These are phyloP conservation scores for Albizia julibrissin DNA, from an alignment of 306 rosid genomes.

Conservation along the genomic window DNA sequence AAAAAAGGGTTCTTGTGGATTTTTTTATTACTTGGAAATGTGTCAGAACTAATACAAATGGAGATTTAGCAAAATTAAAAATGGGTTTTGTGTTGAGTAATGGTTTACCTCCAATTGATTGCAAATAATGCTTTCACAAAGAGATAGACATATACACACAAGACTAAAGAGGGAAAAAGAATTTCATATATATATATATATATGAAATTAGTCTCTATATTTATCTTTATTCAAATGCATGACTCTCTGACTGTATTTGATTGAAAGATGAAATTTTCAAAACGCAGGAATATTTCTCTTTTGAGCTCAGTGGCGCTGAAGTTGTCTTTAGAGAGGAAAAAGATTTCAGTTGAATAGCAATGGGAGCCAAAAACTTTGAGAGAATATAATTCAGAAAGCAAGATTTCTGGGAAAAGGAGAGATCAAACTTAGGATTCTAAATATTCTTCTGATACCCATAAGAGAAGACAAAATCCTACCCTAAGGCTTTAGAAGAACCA, in stretches of 20 bases:
- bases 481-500: background rate
- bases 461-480: background rate
- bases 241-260: background rate
- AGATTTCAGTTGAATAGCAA: background rate
- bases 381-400: background rate
- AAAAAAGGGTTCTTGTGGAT: background rate
- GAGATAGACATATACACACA: background rate
- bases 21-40: background rate
- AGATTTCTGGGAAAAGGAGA: background rate
- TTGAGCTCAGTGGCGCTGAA: background rate
- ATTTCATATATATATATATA: background rate
- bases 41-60: background rate
- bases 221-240: background rate
- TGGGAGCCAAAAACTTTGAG: background rate
- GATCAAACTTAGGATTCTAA: conserved; percentile 15
- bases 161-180: background rate
- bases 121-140: background rate
- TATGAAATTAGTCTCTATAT: background rate
- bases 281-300: background rate
- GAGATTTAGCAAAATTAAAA: background rate
- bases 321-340: background rate
- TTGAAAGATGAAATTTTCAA: background rate
- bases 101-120: background rate
- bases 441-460: background rate
- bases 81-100: background rate